phyloP scores from a whole-genome alignment of 306 rosid species.

The Datisca glomerata region DNA sequence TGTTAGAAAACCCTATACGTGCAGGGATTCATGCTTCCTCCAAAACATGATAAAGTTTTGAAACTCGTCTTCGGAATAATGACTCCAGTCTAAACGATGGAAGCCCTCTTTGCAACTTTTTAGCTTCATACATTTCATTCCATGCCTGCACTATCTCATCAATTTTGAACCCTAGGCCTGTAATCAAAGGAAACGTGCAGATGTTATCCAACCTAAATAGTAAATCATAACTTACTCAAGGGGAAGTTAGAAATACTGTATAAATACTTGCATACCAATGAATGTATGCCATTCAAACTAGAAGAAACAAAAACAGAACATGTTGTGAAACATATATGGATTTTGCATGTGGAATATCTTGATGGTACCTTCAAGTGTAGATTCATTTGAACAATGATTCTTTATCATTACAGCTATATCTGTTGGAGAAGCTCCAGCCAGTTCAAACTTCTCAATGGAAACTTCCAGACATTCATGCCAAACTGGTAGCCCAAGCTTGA shows the following conservation, averaged over 20 bases:
- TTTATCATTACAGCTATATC: conserved; percentile 73
- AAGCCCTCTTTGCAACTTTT: conserved; percentile 52
- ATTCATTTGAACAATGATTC: conserved; percentile 66
- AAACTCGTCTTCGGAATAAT: conserved; percentile 61
- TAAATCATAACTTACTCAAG: too few relatives aligned
- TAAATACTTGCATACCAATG: too few relatives aligned
- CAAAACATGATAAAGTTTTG: conserved; percentile 53
- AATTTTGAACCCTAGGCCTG: conserved; percentile 71
- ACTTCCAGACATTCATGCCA: conserved; percentile 71
- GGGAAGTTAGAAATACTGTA: too few relatives aligned
- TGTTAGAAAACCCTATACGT: conserved; percentile 1
- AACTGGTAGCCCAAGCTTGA: conserved; percentile 48
- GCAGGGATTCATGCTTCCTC: conserved; percentile 43
- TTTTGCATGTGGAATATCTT: too few relatives aligned
- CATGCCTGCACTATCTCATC: conserved; percentile 84
- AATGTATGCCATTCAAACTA: not conserved
- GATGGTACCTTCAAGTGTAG: conserved; percentile 41
- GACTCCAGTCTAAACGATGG: conserved; percentile 79
- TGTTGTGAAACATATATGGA: too few relatives aligned
- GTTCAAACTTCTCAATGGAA: conserved; percentile 73
- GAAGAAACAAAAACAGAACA: too few relatives aligned
- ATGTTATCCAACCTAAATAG: conserved; percentile 1
- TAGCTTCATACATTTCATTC: conserved; percentile 87
- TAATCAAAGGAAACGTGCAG: conserved; percentile 3
- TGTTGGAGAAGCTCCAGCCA: conserved; percentile 77